Percentiles rank a stretch among this genome's conserved stretches.
Evolutionary conservation across 2,329 filamentous ascomycete genomes (phyloP).

Genomic region (Talaromyces amestolkiae): DNA sequence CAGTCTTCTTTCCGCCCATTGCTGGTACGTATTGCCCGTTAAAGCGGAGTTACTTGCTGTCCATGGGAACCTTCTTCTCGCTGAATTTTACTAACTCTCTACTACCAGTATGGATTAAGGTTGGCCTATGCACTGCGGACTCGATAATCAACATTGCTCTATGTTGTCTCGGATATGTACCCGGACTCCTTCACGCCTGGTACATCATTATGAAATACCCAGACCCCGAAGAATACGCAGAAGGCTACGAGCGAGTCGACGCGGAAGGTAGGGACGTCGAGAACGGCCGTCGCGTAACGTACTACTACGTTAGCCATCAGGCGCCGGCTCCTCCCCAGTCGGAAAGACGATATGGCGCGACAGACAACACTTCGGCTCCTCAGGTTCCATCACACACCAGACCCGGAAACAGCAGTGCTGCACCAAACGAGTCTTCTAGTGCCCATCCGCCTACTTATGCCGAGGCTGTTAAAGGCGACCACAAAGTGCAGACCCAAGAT

Average conservation of each 20-base stretch:
- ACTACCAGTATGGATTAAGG: constrained; percentile 84
- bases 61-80: background rate
- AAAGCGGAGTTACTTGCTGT: background rate
- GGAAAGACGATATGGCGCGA: constrained; percentile 42
- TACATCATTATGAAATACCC: constrained; percentile 95
- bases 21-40: constrained; percentile 45
- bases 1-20: constrained; percentile 60
- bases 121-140: constrained; percentile 87
- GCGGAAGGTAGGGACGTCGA: constrained; percentile 44
- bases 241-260: constrained; percentile 62
- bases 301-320: constrained; percentile 68
- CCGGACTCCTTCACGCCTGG: constrained; percentile 91
- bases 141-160: constrained; percentile 94
- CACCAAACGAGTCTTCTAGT: constrained; percentile 27
- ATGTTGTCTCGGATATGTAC: constrained; percentile 73
- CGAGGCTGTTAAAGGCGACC: constrained; percentile 82
- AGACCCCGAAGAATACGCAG: constrained; percentile 63
- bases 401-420: constrained; percentile 29
- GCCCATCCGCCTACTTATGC: constrained; percentile 76
- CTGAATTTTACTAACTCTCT: constrained; percentile 23
- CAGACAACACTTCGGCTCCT: constrained; percentile 20
- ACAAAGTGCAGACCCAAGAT: constrained; percentile 78
- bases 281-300: constrained; percentile 58
- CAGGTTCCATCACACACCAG: constrained; percentile 22
- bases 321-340: constrained; percentile 34